Evolutionary conservation across 176 grass and related monocot genomes (phyloP).

Genomic region (Paspalum notatum): DNA sequence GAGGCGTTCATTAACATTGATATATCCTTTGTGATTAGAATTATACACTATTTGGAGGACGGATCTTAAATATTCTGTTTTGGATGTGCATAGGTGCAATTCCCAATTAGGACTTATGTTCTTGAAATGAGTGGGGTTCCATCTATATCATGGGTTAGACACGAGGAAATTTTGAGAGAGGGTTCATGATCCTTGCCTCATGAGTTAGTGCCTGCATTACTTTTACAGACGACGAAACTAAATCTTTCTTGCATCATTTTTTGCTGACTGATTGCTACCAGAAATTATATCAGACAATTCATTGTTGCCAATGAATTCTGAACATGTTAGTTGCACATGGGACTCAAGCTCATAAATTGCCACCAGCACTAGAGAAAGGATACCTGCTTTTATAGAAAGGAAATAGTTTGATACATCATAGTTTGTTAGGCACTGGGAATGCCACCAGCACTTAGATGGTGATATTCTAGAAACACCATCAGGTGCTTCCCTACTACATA

Average conservation of each 20-base stretch:
- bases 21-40: neutral
- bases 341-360: constrained; percentile 9
- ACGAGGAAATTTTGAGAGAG: neutral
- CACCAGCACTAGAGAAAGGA: neutral
- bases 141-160: neutral
- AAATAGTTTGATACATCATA: neutral
- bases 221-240: neutral
- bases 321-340: neutral
- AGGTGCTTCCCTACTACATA: neutral
- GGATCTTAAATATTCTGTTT: neutral
- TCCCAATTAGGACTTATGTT: neutral
- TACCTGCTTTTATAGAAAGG: neutral
- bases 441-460: neutral
- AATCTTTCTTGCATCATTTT: neutral
- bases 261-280: neutral
- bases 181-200: neutral
- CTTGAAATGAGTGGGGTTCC: neutral
- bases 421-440: neutral
- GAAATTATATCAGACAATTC: neutral
- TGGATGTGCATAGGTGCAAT: too few relatives aligned
- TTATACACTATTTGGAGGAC: neutral
- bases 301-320: neutral
- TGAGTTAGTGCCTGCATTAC: neutral
- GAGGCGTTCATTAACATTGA: neutral
- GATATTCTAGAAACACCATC: neutral